phyloP scores from a whole-genome alignment of 2,329 filamentous ascomycete genomes.

The Scedosporium minutisporum region DNA sequence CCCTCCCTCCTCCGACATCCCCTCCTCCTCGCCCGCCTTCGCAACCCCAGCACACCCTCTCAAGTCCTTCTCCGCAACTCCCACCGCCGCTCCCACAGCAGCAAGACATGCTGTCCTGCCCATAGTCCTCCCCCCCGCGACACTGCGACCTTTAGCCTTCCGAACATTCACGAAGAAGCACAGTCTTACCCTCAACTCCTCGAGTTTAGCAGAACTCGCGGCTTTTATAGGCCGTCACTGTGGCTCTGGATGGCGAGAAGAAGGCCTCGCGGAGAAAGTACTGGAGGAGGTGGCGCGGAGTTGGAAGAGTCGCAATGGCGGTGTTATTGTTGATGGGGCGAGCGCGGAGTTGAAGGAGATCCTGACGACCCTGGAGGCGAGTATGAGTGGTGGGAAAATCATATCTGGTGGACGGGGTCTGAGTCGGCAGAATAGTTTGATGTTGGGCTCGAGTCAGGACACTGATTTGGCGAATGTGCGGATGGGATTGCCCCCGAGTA shows the following conservation, averaged over 20 bases:
- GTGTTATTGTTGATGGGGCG: conserved; percentile 81
- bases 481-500: conserved; percentile 40
- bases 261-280: conserved; percentile 83
- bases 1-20: conserved; percentile 50
- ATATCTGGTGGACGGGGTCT: conserved; percentile 42
- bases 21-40: conserved; percentile 85
- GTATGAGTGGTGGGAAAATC: conserved; percentile 77
- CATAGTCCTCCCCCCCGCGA: conserved; percentile 79
- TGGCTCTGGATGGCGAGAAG: conserved; percentile 92
- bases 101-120: conserved; percentile 58
- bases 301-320: conserved; percentile 85
- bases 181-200: conserved; percentile 81
- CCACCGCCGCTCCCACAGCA: conserved; percentile 34
- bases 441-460: conserved; percentile 46
- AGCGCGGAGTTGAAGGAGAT: conserved; percentile 71
- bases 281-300: conserved; percentile 82
- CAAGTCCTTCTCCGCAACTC: conserved; percentile 47
- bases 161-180: conserved; percentile 97
- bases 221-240: conserved; percentile 88
- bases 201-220: conserved; percentile 75
- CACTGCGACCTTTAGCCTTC: conserved; percentile 82
- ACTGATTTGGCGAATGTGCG: conserved; percentile 44
- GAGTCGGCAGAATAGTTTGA: conserved; percentile 54
- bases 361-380: conserved; percentile 72
- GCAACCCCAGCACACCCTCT: conserved; percentile 77